Base-by-base conservation (phyloP, 2,329 filamentous ascomycete species). In the Macrophomina pseudophaseolina region DNA sequence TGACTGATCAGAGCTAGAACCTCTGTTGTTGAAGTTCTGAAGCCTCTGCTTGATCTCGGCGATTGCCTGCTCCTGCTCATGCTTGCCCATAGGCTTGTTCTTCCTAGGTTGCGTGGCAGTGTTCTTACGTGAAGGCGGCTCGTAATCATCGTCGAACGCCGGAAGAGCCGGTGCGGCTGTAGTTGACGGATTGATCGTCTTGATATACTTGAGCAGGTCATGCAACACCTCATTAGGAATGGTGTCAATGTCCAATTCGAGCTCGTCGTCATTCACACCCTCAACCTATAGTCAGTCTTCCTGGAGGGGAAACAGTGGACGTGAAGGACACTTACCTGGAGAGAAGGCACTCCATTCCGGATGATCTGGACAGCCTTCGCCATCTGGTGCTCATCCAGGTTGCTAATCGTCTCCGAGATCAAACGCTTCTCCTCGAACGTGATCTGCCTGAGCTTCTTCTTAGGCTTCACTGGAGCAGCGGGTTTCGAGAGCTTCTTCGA, bases 331-430 rank as follows among this genome's bases (percentile, higher is more conserved):
- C 78, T 76, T 78, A 82, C 85, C 84, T 87, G 85, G 82, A 95
- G 84, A 84, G 90, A 83, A 80, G 92, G 81, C 82, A 92, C 79
- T 71, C 97, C 94, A 70, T 88, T 88, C 77, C 96, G 93, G 75
- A 99, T 98, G 69, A 98, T 94, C 68, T 91, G 88, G 38, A 97
- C 92, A 0, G 94, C 93, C 71, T 88, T 88, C 59, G 90, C 86
- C 74, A 97, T 90, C 71, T 92, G 89, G n/a, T 85, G 83, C 59
- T 91, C 90, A 18, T 93, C 89, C 66, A 98, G 87, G 69, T 90
- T 89, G 72, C 90, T 91, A 70, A 97, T 95, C 14, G 91, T 91
- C 67, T 90, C 90, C 1, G 93, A 94, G 67, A 99, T 96, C 70
- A 94, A 88, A 67, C 95, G 92, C 83, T 98, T 98, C 80, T 99